These are phyloP conservation scores for Talaromyces sp. DNA, from an alignment of 2,329 filamentous ascomycete genomes.

Conservation along the genomic window DNA sequence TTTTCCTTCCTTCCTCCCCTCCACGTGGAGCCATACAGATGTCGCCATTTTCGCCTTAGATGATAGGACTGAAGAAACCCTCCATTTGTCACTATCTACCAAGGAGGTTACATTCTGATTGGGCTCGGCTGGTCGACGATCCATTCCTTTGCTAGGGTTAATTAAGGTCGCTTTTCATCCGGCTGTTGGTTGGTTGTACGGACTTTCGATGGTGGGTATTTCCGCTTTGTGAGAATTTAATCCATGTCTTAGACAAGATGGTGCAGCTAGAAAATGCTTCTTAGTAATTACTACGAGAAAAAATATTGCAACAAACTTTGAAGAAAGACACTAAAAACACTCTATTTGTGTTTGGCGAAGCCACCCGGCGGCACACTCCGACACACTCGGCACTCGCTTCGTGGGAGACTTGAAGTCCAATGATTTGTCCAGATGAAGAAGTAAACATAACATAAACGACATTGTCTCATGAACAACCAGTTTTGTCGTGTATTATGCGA, in stretches of 20 bases:
- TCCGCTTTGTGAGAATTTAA: not conserved
- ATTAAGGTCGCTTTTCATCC: not conserved
- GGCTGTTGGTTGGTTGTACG: not conserved
- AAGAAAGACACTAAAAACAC: not conserved
- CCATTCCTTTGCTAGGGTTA: not conserved
- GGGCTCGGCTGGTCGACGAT: constrained; percentile 1
- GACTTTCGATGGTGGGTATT: not conserved
- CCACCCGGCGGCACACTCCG: not conserved
- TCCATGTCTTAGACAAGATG: not conserved
- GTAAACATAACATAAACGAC: not conserved
- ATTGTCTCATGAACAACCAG: no score
- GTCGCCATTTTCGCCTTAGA: not conserved
- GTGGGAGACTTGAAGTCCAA: not conserved
- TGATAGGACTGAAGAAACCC: not conserved
- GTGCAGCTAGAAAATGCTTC: not conserved
- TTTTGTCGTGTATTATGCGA: no score
- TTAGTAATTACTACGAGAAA: not conserved
- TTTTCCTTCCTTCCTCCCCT: not conserved
- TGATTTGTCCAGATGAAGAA: not conserved
- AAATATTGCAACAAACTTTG: not conserved
- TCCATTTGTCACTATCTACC: not conserved
- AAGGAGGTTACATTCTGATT: not conserved
- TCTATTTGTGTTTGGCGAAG: not conserved
- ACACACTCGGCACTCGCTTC: not conserved
- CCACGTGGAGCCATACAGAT: not conserved